Evolutionary conservation across 345 rosid genomes (phyloP).

Genomic region (Euphorbia pulcherrima): DNA sequence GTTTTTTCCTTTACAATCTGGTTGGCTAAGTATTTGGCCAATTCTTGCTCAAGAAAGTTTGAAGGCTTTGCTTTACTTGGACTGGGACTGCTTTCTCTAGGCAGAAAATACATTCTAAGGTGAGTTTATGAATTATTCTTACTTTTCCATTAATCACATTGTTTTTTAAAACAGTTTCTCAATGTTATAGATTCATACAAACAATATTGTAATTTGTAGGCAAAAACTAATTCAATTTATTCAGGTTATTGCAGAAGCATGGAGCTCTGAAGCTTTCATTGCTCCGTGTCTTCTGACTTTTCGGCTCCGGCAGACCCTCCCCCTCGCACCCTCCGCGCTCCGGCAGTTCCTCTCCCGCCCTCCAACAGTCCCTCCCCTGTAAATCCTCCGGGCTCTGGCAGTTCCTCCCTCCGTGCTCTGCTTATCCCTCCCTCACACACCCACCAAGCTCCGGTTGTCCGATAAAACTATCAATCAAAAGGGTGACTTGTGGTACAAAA

Average conservation of each 20-base stretch:
- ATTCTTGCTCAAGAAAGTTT: no score
- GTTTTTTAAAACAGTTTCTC: background rate
- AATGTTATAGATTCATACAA: background rate
- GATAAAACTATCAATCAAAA: no score
- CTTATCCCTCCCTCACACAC: no score
- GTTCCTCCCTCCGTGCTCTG: no score
- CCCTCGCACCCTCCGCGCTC: no score
- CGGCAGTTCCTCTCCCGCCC: no score
- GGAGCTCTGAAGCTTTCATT: slow-evolving; percentile 94
- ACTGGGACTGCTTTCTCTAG: no score
- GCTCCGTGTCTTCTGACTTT: slow-evolving; percentile 92
- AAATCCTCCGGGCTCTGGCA: slow-evolving; percentile 95
- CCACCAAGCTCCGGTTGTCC: no score
- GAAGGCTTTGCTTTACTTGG: no score
- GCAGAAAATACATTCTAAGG: no score
- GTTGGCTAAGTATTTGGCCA: slow-evolving; percentile 41
- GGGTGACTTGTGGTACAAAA: background rate
- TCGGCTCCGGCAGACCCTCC: no score
- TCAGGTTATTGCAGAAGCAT: slow-evolving; percentile 93
- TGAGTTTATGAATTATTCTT: slow-evolving; percentile 69
- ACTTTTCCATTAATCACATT: slow-evolving; percentile 4
- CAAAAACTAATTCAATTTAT: slow-evolving; percentile 29
- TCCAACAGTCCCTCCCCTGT: slow-evolving; percentile 88
- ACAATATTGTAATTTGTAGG: slow-evolving; percentile 14
- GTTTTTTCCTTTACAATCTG: slow-evolving; percentile 48